Conservation (phyloP, 2,329 filamentous ascomycete genomes). For the Zymoseptoria crescenta region DNA sequence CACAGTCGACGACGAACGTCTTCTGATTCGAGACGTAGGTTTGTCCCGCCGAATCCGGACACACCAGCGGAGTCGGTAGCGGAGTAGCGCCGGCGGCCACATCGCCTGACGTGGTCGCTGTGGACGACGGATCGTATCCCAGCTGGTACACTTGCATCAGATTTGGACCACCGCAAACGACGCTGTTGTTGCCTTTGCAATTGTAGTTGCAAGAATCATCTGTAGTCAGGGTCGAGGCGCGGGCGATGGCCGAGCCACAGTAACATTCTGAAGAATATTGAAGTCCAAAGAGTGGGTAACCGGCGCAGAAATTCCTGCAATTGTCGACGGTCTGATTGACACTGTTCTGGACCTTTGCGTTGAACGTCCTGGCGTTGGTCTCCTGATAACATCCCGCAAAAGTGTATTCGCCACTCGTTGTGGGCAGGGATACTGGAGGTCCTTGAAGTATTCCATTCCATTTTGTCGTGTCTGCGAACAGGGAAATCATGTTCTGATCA, state of each 20-base stretch:
- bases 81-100: not conserved
- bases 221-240: not conserved
- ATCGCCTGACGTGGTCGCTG: not conserved
- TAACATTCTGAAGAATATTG: slow-evolving; percentile 24
- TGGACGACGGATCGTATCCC: not conserved
- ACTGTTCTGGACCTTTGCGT: slow-evolving; percentile 13
- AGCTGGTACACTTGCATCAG: slow-evolving; percentile 18
- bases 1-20: slow-evolving; percentile 24
- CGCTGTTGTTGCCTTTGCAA: slow-evolving; percentile 23
- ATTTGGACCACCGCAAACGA: slow-evolving; percentile 25
- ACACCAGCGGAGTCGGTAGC: not conserved
- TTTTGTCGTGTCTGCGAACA: slow-evolving; percentile 16
- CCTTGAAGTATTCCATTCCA: slow-evolving; percentile 23
- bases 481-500: slow-evolving; percentile 3
- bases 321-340: slow-evolving; percentile 31
- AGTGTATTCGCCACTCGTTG: slow-evolving; percentile 17
- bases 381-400: slow-evolving; percentile 24
- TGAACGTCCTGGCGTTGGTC: slow-evolving; percentile 6
- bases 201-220: slow-evolving; percentile 16
- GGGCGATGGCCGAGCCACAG: slow-evolving; percentile 6
- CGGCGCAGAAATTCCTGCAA: slow-evolving; percentile 28
- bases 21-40: slow-evolving; percentile 18
- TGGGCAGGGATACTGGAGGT: slow-evolving; percentile 17
- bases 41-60: not conserved
- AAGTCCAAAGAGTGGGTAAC: slow-evolving; percentile 28